Evolutionary conservation across 768 basidiomycete species (phyloP).

Genomic region (Lactifluus subvellereus): DNA sequence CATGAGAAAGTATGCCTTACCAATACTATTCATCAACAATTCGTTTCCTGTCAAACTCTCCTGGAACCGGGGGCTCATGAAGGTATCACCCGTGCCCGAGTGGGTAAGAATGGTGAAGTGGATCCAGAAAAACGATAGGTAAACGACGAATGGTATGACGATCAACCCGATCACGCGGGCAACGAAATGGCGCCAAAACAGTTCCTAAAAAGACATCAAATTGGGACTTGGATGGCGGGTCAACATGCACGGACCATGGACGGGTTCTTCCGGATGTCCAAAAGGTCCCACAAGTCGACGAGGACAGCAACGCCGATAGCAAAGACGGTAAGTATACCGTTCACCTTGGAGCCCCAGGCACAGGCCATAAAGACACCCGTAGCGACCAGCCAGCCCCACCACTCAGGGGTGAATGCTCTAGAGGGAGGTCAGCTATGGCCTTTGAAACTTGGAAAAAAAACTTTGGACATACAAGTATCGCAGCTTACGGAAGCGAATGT

Average conservation of each 20-base stretch:
- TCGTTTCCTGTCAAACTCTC: slow-evolving; percentile 92
- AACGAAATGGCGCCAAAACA: slow-evolving; percentile 83
- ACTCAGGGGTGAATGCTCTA: slow-evolving; percentile 82
- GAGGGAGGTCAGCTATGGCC: slow-evolving; percentile 12
- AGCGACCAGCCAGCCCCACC: slow-evolving; percentile 92
- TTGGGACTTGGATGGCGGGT: too few relatives aligned
- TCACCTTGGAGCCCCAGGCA: slow-evolving; percentile 97
- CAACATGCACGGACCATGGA: slow-evolving; percentile 47
- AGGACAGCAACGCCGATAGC: slow-evolving; percentile 87
- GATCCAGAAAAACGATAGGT: slow-evolving; percentile 92
- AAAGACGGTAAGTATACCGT: slow-evolving; percentile 86
- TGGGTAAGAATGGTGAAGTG: slow-evolving; percentile 85
- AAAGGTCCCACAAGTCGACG: slow-evolving; percentile 90
- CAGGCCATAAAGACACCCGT: slow-evolving; percentile 95
- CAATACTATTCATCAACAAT: slow-evolving; percentile 85
- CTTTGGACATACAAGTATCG: slow-evolving; percentile 66
- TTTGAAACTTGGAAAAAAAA: not conserved
- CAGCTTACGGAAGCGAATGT: slow-evolving; percentile 90
- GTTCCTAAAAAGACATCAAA: slow-evolving; percentile 33
- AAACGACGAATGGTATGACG: slow-evolving; percentile 80
- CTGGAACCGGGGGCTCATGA: slow-evolving; percentile 99
- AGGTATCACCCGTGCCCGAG: slow-evolving; percentile 89
- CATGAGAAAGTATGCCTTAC: slow-evolving; percentile 38
- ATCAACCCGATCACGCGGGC: slow-evolving; percentile 86
- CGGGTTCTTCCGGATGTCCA: slow-evolving; percentile 76